Evolutionary conservation across 2,329 filamentous ascomycete species (phyloP), one percentile per base, ranked within the genome.

Genomic region (Fusarium pseudocircinatum): DNA sequence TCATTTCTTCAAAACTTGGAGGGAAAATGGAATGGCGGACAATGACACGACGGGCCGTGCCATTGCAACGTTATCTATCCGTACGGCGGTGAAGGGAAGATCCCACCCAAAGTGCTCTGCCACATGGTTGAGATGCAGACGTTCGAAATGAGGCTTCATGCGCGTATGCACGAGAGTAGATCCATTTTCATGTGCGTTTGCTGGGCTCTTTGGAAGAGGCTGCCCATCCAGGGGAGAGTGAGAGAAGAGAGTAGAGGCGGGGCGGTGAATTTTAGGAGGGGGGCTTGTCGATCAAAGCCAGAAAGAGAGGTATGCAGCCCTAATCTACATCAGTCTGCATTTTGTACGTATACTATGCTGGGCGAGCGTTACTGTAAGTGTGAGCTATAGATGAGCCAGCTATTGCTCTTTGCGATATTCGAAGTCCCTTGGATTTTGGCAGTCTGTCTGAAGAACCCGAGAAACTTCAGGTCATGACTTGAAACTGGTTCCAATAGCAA

Each of bases 251-350:
- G 30, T 24, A 65, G 37, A 46, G 28, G 28, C 40, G 69, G 60
- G 69, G 70, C 67, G 70, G 62, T 68, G 70, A 68, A 63, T 64
- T 50, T 58, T 54, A 59, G 39, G 50, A 53, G 60, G 43, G 44
- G 66, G 62, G 30, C 60, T 60, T 59, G 63, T 72, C 63, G 63
- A 72, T 72, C 68, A 56, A 60, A 63, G 69, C 67, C 63, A 52
- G 42, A 71, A 67, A 59, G 63, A 63, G 67, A 71, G 63, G 58
- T 37, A 68, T 72, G 68, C 68, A 72, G 63, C 68, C 69, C 43
- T 62, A 68, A 67, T 71, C 67, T 71, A 67, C 47, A 44, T 53
- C 62, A 67, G 67, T 46, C 47, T 44, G 42, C 69, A 71, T 43
- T 42, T 53, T 66, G 50, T 62, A 40, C 46, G 32, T 42, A n/a